Evolutionary conservation across 2,329 filamentous ascomycete species (phyloP), one percentile per base, ranked within the genome.

Genomic region (Myriosclerotinia curreyana): DNA sequence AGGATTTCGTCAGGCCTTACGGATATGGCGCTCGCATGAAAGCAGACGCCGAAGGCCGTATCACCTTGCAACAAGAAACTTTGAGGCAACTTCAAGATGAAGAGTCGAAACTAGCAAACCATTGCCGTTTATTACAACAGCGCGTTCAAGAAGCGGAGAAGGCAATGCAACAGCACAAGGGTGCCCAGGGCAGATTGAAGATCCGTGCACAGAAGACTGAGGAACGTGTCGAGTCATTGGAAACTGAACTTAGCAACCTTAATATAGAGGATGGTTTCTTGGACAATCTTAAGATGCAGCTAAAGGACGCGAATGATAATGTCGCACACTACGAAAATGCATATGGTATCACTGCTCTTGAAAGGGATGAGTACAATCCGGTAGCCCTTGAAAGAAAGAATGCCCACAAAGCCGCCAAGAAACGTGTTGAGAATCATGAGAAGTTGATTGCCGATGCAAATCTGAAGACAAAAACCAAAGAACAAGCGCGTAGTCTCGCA

Each of bases 261-360:
- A 83, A 90, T 66, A 87, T 88, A 3, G 84, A 86, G 62, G 91
- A 92, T 72, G 87, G 84, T 56, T 81, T 82, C 60, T 78, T 94
- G 0, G 82, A 86, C 53, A 77, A 78, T 15, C 78, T 92, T 2
- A 82, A 82, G 62, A 75, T 79, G 20, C 79, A 85, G 55, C 80
- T 96, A 1, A 76, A 79, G 64, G 83, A 86, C 9, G 74, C 75
- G 3, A 75, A 81, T 66, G 75, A 76, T 15, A 72, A 78, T 49
- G 72, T 78, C 28, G 77, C 81, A 1, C 79, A 82, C 55, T 78
- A 83, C 34, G 82, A 86, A 73, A 72, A 77, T 15, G 81, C 86
- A 65, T 87, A 83, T 68, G 85, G 82, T 25, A 78, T 79, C 60
- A 76, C 85, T 68, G 76, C 68, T 38, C 68, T 84, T 42, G 76